A percentile compares a stretch with the other conserved stretches of the same genome.
These are phyloP conservation scores for Calonectria crousiana DNA, from an alignment of 2,329 filamentous ascomycete genomes.

Conservation along the genomic window DNA sequence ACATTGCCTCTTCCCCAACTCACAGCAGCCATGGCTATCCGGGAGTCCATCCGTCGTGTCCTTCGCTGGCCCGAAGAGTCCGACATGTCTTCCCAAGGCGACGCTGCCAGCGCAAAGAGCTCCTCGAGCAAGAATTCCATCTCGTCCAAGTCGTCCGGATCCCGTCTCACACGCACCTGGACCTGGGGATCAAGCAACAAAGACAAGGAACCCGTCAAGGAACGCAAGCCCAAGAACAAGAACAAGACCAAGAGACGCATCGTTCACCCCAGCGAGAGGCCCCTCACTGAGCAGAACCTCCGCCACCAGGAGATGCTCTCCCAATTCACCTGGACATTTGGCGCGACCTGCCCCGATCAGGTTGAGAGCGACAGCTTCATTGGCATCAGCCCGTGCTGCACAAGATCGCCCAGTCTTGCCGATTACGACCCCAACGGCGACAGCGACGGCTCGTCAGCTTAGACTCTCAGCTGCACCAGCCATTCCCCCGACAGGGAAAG, in stretches of 20 bases:
- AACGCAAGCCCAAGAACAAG: slow-evolving; percentile 48
- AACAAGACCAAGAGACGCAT: slow-evolving; percentile 42
- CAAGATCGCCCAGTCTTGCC: slow-evolving; percentile 52
- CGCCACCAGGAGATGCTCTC: slow-evolving; percentile 61
- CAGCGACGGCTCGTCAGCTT: slow-evolving; percentile 38
- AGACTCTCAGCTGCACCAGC: slow-evolving; percentile 25
- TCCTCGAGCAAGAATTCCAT: slow-evolving; percentile 46
- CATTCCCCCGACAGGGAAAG: slow-evolving; percentile 12
- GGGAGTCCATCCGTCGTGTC: slow-evolving; percentile 56
- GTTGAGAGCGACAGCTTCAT: slow-evolving; percentile 49
- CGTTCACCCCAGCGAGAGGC: slow-evolving; percentile 58
- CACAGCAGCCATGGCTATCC: slow-evolving; percentile 53
- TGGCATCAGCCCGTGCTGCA: slow-evolving; percentile 60
- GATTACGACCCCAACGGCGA: slow-evolving; percentile 41
- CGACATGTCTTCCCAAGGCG: slow-evolving; percentile 47
- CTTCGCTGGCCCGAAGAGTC: slow-evolving; percentile 50
- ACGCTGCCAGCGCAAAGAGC: slow-evolving; percentile 45
- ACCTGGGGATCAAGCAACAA: slow-evolving; percentile 47
- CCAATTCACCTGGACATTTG: slow-evolving; percentile 61
- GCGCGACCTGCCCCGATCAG: slow-evolving; percentile 50
- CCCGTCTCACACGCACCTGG: slow-evolving; percentile 46
- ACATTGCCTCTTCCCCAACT: not conserved
- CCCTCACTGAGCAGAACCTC: slow-evolving; percentile 59
- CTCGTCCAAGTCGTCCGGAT: slow-evolving; percentile 47
- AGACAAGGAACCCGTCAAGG: slow-evolving; percentile 44